These are phyloP conservation scores for Lachnellula hyalina DNA, from an alignment of 2,329 filamentous ascomycete species.

Conservation along the genomic window DNA sequence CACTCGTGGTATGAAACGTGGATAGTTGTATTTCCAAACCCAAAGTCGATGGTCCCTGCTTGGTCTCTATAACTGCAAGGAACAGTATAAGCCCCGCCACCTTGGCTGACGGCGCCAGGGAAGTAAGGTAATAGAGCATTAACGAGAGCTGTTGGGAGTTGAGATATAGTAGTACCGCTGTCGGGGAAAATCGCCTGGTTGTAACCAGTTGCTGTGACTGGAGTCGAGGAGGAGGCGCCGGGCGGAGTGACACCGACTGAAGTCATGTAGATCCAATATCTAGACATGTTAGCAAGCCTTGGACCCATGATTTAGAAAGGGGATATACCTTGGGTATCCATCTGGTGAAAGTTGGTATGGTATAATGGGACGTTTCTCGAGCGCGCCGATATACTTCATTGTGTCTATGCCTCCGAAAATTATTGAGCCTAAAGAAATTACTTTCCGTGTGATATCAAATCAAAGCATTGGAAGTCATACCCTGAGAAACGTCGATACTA, in stretches of 20 bases:
- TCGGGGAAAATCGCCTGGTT: slow-evolving; percentile 14
- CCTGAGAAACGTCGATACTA: slow-evolving; percentile 12
- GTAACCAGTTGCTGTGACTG: not conserved
- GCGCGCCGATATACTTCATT: slow-evolving; percentile 13
- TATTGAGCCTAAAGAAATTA: slow-evolving; percentile 9
- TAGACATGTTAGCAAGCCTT: not conserved
- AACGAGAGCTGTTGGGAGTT: slow-evolving; percentile 10
- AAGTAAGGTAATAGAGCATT: slow-evolving; percentile 10
- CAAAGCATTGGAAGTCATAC: not conserved
- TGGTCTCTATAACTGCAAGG: slow-evolving; percentile 5
- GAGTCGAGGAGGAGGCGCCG: not conserved
- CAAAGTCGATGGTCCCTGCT: slow-evolving; percentile 13
- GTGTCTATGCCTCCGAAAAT: slow-evolving; percentile 23
- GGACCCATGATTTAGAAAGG: not conserved
- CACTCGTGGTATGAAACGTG: slow-evolving; percentile 15
- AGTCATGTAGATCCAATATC: slow-evolving; percentile 21
- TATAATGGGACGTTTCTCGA: slow-evolving; percentile 16
- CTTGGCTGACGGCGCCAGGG: slow-evolving; percentile 8
- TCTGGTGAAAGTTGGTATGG: slow-evolving; percentile 4
- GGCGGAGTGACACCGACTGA: slow-evolving; percentile 11
- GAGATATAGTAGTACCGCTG: slow-evolving; percentile 12
- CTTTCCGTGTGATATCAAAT: not conserved
- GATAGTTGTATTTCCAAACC: slow-evolving; percentile 13
- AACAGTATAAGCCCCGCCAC: slow-evolving; percentile 10
- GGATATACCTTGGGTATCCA: slow-evolving; percentile 4